Conservation (phyloP, 345 rosid genomes). For the Carallia brachiata region DNA sequence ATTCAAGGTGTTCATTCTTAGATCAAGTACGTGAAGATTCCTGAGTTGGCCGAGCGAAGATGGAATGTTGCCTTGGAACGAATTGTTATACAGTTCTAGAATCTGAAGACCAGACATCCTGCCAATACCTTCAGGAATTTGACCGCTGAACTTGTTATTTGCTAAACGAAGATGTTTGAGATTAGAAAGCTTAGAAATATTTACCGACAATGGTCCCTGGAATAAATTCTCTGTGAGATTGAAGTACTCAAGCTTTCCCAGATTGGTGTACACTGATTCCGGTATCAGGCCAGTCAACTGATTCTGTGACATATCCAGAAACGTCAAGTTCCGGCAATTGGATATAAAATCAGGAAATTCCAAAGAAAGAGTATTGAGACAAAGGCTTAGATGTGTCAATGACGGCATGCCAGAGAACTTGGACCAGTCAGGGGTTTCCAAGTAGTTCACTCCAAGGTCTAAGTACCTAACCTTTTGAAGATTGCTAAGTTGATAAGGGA, state of each 20-base stretch:
- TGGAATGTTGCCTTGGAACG: slow-evolving; percentile 51
- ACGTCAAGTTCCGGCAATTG: slow-evolving; percentile 43
- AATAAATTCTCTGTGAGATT: slow-evolving; percentile 40
- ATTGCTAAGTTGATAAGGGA: slow-evolving; percentile 45
- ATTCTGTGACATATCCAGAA: slow-evolving; percentile 54
- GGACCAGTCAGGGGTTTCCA: slow-evolving; percentile 53
- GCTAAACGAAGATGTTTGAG: slow-evolving; percentile 39
- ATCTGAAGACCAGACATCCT: slow-evolving; percentile 36
- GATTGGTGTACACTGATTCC: slow-evolving; percentile 36
- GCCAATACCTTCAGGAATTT: slow-evolving; percentile 44
- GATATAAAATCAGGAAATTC: slow-evolving; percentile 51
- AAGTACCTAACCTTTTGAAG: slow-evolving; percentile 46
- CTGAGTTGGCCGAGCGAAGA: slow-evolving; percentile 50
- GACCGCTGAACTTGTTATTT: slow-evolving; percentile 39
- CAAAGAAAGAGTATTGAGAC: slow-evolving; percentile 19
- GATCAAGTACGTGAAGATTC: slow-evolving; percentile 40
- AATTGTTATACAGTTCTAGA: slow-evolving; percentile 41
- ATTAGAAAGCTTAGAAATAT: slow-evolving; percentile 50
- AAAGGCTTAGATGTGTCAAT: slow-evolving; percentile 48
- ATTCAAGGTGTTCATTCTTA: slow-evolving; percentile 38
- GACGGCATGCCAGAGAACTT: slow-evolving; percentile 45
- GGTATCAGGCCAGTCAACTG: slow-evolving; percentile 44
- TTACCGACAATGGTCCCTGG: slow-evolving; percentile 39
- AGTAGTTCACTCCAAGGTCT: slow-evolving; percentile 58
- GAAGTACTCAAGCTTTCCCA: slow-evolving; percentile 42